These are phyloP conservation scores for Aspergillus leporis DNA, from an alignment of 495 filamentous ascomycete genomes.

Conservation along the genomic window DNA sequence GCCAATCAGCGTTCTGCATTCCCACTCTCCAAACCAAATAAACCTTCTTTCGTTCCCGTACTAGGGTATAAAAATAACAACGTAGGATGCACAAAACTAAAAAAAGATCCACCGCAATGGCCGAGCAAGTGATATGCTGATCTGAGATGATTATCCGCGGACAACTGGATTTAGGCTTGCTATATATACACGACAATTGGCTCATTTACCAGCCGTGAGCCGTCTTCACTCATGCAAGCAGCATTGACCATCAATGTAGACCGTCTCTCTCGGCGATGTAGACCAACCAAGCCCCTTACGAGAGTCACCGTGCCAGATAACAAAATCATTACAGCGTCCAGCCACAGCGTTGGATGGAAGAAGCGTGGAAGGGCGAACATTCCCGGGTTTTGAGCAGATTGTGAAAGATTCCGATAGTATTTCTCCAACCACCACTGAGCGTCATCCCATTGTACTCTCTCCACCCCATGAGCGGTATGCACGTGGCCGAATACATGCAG, in stretches of 20 bases:
- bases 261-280: not conserved
- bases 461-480: slow-evolving; percentile 55
- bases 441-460: slow-evolving; percentile 62
- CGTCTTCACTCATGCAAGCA: not conserved
- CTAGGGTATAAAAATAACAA: too few species aligned
- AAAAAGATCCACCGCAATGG: too few species aligned
- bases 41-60: too few species aligned
- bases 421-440: not conserved
- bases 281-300: not conserved
- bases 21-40: too few species aligned
- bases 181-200: not conserved
- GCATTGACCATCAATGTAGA: not conserved
- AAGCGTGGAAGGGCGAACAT: not conserved
- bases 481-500: slow-evolving; percentile 83
- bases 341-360: not conserved
- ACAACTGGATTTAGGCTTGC: too few species aligned
- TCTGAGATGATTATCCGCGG: too few species aligned
- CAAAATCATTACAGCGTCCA: not conserved
- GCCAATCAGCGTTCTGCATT: too few species aligned
- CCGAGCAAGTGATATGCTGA: too few species aligned
- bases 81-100: too few species aligned
- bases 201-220: not conserved
- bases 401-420: not conserved
- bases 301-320: not conserved
- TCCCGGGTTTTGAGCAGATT: not conserved